phyloP scores from a whole-genome alignment of 371 early-diverging fungal species.

The Fennellomyces sp. region DNA sequence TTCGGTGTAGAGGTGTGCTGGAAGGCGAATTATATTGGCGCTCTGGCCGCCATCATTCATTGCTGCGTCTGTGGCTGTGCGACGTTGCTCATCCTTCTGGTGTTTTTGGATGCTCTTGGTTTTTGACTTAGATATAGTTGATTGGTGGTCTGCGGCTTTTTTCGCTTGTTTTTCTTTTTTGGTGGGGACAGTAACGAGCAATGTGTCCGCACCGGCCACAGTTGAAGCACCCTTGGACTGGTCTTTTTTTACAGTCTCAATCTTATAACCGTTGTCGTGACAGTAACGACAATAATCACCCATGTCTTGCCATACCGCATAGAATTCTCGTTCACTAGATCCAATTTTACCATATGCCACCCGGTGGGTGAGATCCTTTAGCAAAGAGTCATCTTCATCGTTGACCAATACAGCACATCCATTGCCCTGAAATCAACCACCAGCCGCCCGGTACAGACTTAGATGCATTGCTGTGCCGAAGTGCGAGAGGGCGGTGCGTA shows the following conservation, averaged over 20 bases:
- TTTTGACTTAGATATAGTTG: too few relatives aligned
- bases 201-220: background rate
- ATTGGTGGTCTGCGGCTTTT: background rate
- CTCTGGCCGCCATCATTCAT: too few relatives aligned
- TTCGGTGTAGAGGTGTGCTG: too few relatives aligned
- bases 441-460: background rate
- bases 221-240: background rate
- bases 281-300: constrained; percentile 2
- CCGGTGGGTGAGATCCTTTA: background rate
- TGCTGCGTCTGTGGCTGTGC: background rate
- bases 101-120: background rate
- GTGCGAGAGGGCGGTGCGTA: background rate
- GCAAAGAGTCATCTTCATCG: background rate
- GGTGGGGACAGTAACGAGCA: background rate
- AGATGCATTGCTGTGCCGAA: background rate
- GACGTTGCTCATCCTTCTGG: too few relatives aligned
- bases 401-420: background rate
- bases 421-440: background rate
- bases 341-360: background rate
- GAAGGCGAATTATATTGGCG: too few relatives aligned
- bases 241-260: background rate
- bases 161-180: background rate
- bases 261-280: background rate
- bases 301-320: background rate
- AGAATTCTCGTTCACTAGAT: background rate